A percentile compares a stretch with the other conserved stretches of the same genome.
These are phyloP conservation scores for Trichosporon ovoides DNA, from an alignment of 1,284 basidiomycete species.

Conservation along the genomic window DNA sequence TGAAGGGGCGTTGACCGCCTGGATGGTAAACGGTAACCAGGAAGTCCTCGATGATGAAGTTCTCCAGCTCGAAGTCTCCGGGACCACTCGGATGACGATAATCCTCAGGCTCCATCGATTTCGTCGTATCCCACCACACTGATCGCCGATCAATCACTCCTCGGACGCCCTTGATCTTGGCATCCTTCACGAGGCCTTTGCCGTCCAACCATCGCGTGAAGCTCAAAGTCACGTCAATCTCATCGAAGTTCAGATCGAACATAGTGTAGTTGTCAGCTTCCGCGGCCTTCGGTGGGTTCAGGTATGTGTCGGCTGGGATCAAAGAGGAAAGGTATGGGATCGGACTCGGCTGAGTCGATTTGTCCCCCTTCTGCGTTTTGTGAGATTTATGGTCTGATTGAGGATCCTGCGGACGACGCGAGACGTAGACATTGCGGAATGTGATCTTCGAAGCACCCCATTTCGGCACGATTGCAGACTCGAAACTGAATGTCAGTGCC, in stretches of 20 bases:
- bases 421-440: conserved; percentile 94
- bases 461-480: conserved; percentile 94
- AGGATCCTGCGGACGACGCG: conserved; percentile 59
- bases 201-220: conserved; percentile 91
- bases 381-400: conserved; percentile 42
- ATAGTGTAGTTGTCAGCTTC: conserved; percentile 64
- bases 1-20: conserved; percentile 84
- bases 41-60: conserved; percentile 83
- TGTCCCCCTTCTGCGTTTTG: not conserved
- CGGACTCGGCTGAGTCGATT: conserved; percentile 33
- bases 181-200: conserved; percentile 85
- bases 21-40: conserved; percentile 94
- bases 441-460: conserved; percentile 94
- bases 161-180: conserved; percentile 86
- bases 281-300: conserved; percentile 26
- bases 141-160: conserved; percentile 89
- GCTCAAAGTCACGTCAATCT: conserved; percentile 93
- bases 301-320: conserved; percentile 36
- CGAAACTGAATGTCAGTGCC: conserved; percentile 55
- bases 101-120: conserved; percentile 66
- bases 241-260: conserved; percentile 87
- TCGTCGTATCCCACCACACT: conserved; percentile 79
- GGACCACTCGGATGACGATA: conserved; percentile 69
- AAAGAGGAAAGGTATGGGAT: conserved; percentile 39
- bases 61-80: conserved; percentile 90